Evolutionary conservation across 805 yeast genomes (phyloP), one percentile per base, ranked within the genome.

Genomic region (Jamesozyma hellenica): DNA sequence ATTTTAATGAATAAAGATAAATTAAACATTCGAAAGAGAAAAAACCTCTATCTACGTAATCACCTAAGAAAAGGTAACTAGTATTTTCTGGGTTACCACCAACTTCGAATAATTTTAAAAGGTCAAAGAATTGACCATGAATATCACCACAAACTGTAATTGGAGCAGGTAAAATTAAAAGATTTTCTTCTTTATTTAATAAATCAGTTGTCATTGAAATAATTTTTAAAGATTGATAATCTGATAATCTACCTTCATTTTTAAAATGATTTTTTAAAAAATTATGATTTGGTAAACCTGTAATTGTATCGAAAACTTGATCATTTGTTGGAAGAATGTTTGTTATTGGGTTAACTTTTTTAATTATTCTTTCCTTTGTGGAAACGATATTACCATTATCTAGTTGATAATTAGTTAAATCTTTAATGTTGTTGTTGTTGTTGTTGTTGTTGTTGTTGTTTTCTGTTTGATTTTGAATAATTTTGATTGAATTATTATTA

Each of bases 61-160:
- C 97, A 13, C 97, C 96, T 41, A 88, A 63, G 53, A 90, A 88
- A 39, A 88, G 65, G 58, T 85, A 90, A 15, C 82, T 71, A 1
- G 94, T 80, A n/a, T 56, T 62, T 13, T 64, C 68, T 11, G 96
- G 95, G 54, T 81, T 79, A 2, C 97, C 97, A 30, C 96, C 95
- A 14, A 87, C 90, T 57, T 90, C 96, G 55, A 90, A 84, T 33
- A 90, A 65, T 61, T 88, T 87, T 75, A 88, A 70, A 50, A 90
- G 68, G 60, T 90, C 98, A 59, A 74, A 88, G 59, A 75, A 86
- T 60, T 90, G 97, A 14, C 98, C 98, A 61, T 90, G 97, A n/a
- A 88, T 73, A 62, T 90, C 97, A 41, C 98, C 98, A 65, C 96
- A 87, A 3, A 90, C 87, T 0, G 95, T 88, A 2, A 90, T 84